Percentiles rank a stretch among this genome's conserved stretches.
phyloP scores from a whole-genome alignment of 768 basidiomycete species.

The Psilocybe subaeruginosa region DNA sequence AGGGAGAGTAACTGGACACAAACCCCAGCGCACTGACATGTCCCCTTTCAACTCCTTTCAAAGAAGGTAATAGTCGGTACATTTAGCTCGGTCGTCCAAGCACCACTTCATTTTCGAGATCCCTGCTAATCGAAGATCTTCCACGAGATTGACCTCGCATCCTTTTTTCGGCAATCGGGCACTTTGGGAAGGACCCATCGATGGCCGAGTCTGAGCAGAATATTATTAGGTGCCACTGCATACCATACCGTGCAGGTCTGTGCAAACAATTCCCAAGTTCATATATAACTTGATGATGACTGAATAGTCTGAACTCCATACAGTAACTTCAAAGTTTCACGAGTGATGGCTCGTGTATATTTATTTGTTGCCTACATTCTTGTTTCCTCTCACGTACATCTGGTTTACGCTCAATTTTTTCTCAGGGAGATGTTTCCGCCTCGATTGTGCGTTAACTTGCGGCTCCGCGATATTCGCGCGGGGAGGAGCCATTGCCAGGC shows the following conservation, averaged over 20 bases:
- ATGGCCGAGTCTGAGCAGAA: background rate
- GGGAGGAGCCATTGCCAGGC: background rate
- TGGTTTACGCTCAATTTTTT: background rate
- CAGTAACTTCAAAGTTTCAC: background rate
- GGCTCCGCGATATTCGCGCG: slow-evolving; percentile 16
- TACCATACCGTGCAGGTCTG: background rate
- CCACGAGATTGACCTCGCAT: background rate
- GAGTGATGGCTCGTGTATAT: background rate
- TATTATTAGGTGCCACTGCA: background rate
- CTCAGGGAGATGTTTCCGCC: slow-evolving; percentile 3
- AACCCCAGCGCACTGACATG: background rate
- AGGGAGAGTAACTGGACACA: background rate
- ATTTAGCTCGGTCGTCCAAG: background rate
- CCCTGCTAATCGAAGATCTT: background rate
- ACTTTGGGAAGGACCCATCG: background rate
- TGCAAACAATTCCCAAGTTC: background rate
- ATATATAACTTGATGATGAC: background rate
- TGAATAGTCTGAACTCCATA: background rate
- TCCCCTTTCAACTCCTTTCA: background rate
- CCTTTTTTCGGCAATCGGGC: background rate
- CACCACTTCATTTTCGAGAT: slow-evolving; percentile 6
- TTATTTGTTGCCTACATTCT: background rate
- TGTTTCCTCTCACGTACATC: slow-evolving; percentile 8
- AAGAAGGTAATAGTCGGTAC: background rate
- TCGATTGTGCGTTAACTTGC: background rate